A percentile compares a stretch with the other conserved stretches of the same genome.
Conservation (phyloP, 768 basidiomycete species). For the Sarcomyxa edulis region DNA sequence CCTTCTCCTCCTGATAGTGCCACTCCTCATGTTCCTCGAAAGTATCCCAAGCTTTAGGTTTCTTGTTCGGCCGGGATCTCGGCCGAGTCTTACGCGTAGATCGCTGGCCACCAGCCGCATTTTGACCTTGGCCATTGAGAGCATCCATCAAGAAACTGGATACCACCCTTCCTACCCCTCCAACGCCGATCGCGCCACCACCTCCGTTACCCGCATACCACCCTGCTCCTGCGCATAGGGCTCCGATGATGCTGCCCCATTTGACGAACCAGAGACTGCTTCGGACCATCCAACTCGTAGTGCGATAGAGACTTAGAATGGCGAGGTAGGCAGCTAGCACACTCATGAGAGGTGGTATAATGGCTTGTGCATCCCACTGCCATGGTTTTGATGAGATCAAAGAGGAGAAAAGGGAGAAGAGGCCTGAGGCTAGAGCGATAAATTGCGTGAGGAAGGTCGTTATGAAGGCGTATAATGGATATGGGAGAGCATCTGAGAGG, state of each 20-base stretch:
- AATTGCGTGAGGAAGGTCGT: slow-evolving; percentile 46
- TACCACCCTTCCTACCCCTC: slow-evolving; percentile 32
- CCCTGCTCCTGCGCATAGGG: slow-evolving; percentile 46
- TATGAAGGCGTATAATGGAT: slow-evolving; percentile 47
- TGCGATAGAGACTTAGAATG: slow-evolving; percentile 72
- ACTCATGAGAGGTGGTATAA: slow-evolving; percentile 72
- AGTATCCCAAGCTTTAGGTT: slow-evolving; percentile 59
- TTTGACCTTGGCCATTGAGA: slow-evolving; percentile 32
- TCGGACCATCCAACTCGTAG: slow-evolving; percentile 69
- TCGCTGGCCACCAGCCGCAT: slow-evolving; percentile 19
- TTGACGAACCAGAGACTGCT: slow-evolving; percentile 67
- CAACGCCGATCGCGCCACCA: slow-evolving; percentile 21
- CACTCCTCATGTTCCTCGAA: slow-evolving; percentile 58
- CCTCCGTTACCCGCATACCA: slow-evolving; percentile 44
- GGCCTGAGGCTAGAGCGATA: slow-evolving; percentile 43
- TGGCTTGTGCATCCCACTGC: slow-evolving; percentile 61
- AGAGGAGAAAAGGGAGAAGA: slow-evolving; percentile 41
- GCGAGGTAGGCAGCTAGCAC: slow-evolving; percentile 72
- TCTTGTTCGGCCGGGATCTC: slow-evolving; percentile 15
- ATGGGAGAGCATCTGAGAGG: slow-evolving; percentile 49
- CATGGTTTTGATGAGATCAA: slow-evolving; percentile 46
- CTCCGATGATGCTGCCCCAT: slow-evolving; percentile 62
- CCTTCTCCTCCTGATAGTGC: slow-evolving; percentile 41
- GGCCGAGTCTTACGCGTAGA: slow-evolving; percentile 15
- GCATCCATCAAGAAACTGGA: slow-evolving; percentile 35